Conservation (phyloP, 257 asterid genomes). For the Nicotiana attenuata region DNA sequence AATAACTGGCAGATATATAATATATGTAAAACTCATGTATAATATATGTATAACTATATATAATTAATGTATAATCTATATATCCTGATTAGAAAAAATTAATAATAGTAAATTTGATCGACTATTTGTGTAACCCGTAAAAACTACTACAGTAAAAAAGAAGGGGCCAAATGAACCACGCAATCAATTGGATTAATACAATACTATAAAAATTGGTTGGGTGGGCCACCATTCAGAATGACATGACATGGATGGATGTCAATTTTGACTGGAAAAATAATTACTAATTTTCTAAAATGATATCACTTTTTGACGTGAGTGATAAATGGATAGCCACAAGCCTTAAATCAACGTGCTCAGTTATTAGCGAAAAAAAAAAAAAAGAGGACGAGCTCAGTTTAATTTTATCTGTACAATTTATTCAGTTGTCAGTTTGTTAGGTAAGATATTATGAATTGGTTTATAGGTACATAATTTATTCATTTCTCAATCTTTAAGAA, state of each 20-base stretch:
- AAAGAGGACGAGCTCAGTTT: neutral
- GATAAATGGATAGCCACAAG: neutral
- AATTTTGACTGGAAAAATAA: neutral
- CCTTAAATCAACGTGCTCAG: neutral
- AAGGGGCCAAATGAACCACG: neutral
- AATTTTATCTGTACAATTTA: neutral
- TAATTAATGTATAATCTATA: no score
- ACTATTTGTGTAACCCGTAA: no score
- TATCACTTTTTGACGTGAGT: neutral
- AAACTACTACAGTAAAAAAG: no score
- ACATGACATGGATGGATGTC: neutral
- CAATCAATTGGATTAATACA: neutral
- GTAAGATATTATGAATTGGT: neutral
- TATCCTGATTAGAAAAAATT: no score
- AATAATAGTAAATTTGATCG: no score
- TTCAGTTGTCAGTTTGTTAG: neutral
- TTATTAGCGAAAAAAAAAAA: no score
- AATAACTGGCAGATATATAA: no score
- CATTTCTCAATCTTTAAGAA: neutral
- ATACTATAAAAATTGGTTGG: neutral
- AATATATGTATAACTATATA: no score
- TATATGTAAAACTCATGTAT: no score
- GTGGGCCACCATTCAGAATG: neutral
- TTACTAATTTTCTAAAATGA: neutral
- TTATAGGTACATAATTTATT: neutral